Evolutionary conservation across 305 asterid species (phyloP).

Genomic region (Caryopteris hybrid): DNA sequence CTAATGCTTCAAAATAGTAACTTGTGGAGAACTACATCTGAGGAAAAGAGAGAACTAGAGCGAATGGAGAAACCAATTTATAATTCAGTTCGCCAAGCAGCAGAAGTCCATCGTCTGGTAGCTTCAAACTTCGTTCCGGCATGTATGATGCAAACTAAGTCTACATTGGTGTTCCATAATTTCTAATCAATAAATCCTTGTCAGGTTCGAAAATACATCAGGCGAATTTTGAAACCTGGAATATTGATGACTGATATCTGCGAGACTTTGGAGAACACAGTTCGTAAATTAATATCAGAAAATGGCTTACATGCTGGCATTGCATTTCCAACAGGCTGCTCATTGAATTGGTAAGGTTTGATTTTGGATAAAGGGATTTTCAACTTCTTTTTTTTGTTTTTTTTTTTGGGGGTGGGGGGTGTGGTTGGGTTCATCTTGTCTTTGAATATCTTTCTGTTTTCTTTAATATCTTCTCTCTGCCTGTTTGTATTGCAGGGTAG

Average conservation of each 20-base stretch:
- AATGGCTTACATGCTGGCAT: conserved; percentile 95
- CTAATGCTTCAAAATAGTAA: conserved; percentile 43
- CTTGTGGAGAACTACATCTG: conserved; percentile 97
- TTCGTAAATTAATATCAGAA: conserved; percentile 85
- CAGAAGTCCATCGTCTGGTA: conserved; percentile 99
- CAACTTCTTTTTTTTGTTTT: not conserved
- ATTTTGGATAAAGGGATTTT: not conserved
- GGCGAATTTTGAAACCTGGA: conserved; percentile 81
- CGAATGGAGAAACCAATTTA: conserved; percentile 80
- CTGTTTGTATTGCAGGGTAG: conserved; percentile 58
- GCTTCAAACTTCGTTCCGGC: conserved; percentile 15
- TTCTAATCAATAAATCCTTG: conserved; percentile 5
- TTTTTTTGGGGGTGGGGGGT: not conserved
- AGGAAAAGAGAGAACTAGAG: conserved; percentile 94
- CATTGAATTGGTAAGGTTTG: conserved; percentile 68
- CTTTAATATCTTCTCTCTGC: not conserved
- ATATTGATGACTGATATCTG: conserved; percentile 93
- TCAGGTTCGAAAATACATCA: conserved; percentile 87
- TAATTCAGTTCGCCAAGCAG: conserved; percentile 93
- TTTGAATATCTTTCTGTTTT: conserved; percentile 1
- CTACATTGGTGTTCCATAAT: not conserved
- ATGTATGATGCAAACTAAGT: not conserved
- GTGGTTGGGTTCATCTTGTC: not conserved
- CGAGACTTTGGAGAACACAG: conserved; percentile 92
- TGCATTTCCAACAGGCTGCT: conserved; percentile 97